Evolutionary conservation across 1,284 basidiomycete genomes (phyloP).

Genomic region (Leucoagaricus sp.): DNA sequence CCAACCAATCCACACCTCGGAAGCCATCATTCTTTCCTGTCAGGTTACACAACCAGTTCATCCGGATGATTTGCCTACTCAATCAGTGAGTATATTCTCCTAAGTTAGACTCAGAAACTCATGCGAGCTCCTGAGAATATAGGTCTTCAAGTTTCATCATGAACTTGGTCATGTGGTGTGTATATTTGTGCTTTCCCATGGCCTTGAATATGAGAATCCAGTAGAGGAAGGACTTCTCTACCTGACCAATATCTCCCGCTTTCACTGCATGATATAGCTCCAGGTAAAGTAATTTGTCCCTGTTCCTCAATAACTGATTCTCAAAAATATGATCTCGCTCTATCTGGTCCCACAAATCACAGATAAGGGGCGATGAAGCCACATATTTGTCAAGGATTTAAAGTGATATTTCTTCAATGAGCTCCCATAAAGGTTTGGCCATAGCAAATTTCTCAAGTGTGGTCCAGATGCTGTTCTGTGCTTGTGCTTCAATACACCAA

Average conservation of each 20-base stretch:
- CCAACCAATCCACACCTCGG: conserved; percentile 16
- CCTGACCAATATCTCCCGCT: conserved; percentile 32
- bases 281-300: conserved; percentile 26
- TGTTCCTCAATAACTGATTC: conserved; percentile 19
- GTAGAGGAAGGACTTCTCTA: conserved; percentile 26
- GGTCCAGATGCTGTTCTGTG: background rate
- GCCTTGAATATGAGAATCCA: conserved; percentile 31
- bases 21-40: conserved; percentile 14
- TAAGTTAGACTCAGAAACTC: background rate
- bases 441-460: background rate
- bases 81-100: conserved; percentile 8
- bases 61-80: conserved; percentile 10
- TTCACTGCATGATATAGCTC: conserved; percentile 30
- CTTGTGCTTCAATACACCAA: background rate
- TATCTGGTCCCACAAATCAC: background rate
- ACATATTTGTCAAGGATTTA: background rate
- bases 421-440: background rate
- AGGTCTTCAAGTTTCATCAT: conserved; percentile 8
- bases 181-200: conserved; percentile 19
- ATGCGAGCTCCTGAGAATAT: background rate
- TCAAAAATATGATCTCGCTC: conserved; percentile 10
- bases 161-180: conserved; percentile 8
- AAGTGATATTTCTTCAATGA: background rate
- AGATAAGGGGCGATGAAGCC: background rate
- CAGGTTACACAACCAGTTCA: conserved; percentile 17